These are phyloP conservation scores for Tetrahymena malaccensis DNA, from an alignment of 73 alveolate genomes.

Conservation along the genomic window DNA sequence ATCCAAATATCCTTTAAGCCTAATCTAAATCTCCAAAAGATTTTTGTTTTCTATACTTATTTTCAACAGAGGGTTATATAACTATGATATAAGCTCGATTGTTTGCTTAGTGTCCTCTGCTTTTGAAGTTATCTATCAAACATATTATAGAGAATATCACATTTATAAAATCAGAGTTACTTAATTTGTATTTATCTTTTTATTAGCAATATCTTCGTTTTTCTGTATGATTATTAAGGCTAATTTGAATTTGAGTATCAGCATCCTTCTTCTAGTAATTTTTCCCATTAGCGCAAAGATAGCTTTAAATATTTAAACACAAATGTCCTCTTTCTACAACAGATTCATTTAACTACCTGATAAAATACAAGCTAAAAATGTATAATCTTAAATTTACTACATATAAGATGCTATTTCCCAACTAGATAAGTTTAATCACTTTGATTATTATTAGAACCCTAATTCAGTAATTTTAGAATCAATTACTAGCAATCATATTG, in stretches of 20 bases:
- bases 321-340: neutral
- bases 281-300: neutral
- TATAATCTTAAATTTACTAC: neutral
- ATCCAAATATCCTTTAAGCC: neutral
- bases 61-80: neutral
- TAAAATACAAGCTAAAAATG: neutral
- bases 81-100: neutral
- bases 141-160: neutral
- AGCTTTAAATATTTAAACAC: neutral
- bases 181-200: neutral
- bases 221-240: neutral
- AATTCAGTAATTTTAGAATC: neutral
- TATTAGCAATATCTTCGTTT: neutral
- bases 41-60: neutral
- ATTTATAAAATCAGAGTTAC: neutral
- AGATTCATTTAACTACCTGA: neutral
- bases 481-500: neutral
- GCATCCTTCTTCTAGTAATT: neutral
- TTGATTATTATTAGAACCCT: neutral
- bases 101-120: neutral
- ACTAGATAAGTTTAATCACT: neutral
- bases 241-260: neutral
- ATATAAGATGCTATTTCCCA: neutral
- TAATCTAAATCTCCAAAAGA: neutral
- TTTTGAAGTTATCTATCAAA: neutral